Base-by-base conservation (phyloP, 2,329 filamentous ascomycete genomes). In the Epichloe elymi region DNA sequence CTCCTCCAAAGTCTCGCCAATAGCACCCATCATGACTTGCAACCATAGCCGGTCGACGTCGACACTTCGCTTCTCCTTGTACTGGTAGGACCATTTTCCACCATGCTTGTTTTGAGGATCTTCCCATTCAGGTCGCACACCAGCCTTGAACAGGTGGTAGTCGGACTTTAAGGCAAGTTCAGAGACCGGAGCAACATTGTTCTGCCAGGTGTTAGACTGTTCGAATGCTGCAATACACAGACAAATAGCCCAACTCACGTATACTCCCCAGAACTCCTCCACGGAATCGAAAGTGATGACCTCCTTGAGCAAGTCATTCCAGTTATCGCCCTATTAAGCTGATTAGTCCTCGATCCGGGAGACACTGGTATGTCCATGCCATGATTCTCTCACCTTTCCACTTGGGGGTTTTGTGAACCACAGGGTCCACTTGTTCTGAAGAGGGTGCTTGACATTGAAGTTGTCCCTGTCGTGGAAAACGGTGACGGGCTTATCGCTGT, bases 381-480 rank as follows among this genome's bases (percentile, higher is more conserved):
- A 7, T 35, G 14, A 19, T 37, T 37, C 5, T 36, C 40, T 54
- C 70, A 93, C 89, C 85, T 94, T 96, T 74, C 89, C 90, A 67
- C 84, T 94, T 42, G 91, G 86, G 50, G 93, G 91, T 80, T 97
- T 97, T 63, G 91, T 97, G 76, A 97, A 98, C 94, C 94, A 98
- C 51, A 98, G 77, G 53, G 93, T 97, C 93, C 93, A 98, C 67
- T 87, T 86, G 76, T 96, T 86, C 79, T 95, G 90, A 55, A 98
- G 79, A 59, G 90, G 91, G 70, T 98, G 93, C 79, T 97, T 98
- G 70, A 98, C 93, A 63, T 95, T 98, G 80, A 98, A 98, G 78
- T 98, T 96, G 59, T 96, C 86, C 61, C 93, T 86, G 73, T 97
- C 89, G 68, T 98, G 90, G 75, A 98, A 98, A 60, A 98, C 91